Conservation (phyloP, 305 asterid species). For the Rubia tinctorum region DNA sequence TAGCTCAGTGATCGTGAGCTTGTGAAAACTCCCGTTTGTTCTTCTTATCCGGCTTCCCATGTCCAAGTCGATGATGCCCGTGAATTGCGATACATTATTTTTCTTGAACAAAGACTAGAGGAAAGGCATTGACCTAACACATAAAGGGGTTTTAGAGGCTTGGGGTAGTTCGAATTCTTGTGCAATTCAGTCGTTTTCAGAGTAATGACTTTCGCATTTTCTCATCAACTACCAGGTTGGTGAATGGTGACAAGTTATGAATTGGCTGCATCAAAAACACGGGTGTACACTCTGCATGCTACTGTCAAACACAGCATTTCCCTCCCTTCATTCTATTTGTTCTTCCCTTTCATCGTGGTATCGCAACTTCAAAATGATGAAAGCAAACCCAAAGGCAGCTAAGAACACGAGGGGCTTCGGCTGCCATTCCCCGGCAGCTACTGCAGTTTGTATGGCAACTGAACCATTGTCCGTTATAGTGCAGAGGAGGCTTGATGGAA, state of each 20-base stretch:
- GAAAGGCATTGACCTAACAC: background rate
- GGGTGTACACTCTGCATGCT: background rate
- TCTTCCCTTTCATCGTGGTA: background rate
- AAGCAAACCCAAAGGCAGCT: slow-evolving; percentile 27
- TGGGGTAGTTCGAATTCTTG: too few relatives aligned
- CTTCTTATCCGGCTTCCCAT: too few relatives aligned
- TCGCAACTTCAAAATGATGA: slow-evolving; percentile 13
- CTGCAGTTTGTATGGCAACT: slow-evolving; percentile 55
- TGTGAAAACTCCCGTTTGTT: too few relatives aligned
- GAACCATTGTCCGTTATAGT: slow-evolving; percentile 38
- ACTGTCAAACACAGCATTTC: background rate
- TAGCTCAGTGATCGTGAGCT: background rate
- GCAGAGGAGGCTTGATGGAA: slow-evolving; percentile 20
- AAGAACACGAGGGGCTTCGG: slow-evolving; percentile 62
- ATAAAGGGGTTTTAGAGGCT: background rate
- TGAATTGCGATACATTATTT: too few relatives aligned
- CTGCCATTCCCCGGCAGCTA: slow-evolving; percentile 52
- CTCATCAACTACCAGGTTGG: slow-evolving; percentile 6
- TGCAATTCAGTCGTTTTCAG: slow-evolving; percentile 1
- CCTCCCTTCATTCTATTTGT: background rate
- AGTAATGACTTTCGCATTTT: background rate
- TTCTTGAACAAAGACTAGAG: background rate
- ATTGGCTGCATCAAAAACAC: slow-evolving; percentile 18
- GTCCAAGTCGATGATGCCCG: too few relatives aligned
- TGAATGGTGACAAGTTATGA: slow-evolving; percentile 5